Base-by-base conservation (phyloP, 2,329 filamentous ascomycete species). In the Scopulariopsis brevicaulis region DNA sequence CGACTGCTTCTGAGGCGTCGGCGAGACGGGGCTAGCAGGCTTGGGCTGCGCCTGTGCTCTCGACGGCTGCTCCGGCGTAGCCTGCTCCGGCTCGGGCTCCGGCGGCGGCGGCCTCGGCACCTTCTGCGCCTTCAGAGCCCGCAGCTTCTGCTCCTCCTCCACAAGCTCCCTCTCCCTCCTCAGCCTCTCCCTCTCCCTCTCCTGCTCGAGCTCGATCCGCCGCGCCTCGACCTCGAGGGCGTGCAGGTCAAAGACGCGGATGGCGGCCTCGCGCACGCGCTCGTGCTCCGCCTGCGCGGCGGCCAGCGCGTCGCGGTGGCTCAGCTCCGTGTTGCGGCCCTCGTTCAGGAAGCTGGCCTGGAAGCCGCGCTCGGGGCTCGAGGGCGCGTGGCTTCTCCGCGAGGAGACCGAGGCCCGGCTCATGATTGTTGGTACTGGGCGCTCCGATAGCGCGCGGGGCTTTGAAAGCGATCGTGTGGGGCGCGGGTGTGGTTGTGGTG, bases 221-320 rank as follows among this genome's bases (percentile, higher is more conserved):
- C 70, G 66, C 60, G 75, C 70, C 61, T 78, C 72, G 61, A 77
- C 70, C 56, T 76, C 68, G 18, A 77, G 64, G 59, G 77, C 71
- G 59, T 82, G 73, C 48, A 78, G 68, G 59, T 78, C 70, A 58
- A 73, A 77, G 7, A 76, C 76, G 18, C 73, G 71, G 40, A 80
- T 67, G 8, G 80, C 80, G 34, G 71, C 70, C 57, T 77, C 71
- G 32, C 79, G 77, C 12, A 93, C 79, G 32, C 81, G 77, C 43
- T 87, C 81, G 67, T 91, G 88, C 65, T 86, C 81, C 15, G 77
- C 76, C 54, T 82, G 82, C 4, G 86, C 86, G 53, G 80, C 79
- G 53, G 80, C 81, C 18, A 93, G 78, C 15, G 86, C 86, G 63
- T 84, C 80, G 59, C 79, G 77, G 66, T 90, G 86, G 58, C 75